Conservation (phyloP, 805 yeast genomes). For the Wickerhamomyces mucosus region DNA sequence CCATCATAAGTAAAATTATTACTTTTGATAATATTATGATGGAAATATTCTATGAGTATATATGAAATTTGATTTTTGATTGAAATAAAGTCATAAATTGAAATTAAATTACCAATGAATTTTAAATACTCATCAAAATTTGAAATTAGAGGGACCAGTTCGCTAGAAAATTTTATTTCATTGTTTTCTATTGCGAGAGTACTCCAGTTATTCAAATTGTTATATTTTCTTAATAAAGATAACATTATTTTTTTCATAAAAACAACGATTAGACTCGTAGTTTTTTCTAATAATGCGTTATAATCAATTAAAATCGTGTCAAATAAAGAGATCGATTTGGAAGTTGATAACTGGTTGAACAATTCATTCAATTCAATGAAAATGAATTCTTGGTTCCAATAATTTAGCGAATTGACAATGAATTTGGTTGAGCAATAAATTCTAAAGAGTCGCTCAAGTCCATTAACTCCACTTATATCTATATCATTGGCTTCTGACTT, state of each 20-base stretch:
- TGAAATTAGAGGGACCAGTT: slow-evolving; percentile 18
- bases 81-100: slow-evolving; percentile 10
- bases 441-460: slow-evolving; percentile 20
- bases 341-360: slow-evolving; percentile 13
- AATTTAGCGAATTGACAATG: slow-evolving; percentile 11
- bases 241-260: slow-evolving; percentile 22
- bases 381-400: slow-evolving; percentile 19
- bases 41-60: slow-evolving; percentile 22
- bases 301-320: slow-evolving; percentile 22
- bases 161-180: slow-evolving; percentile 15
- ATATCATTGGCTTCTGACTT: slow-evolving; percentile 7
- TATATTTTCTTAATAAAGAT: slow-evolving; percentile 23
- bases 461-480: slow-evolving; percentile 17
- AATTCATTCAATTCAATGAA: slow-evolving; percentile 18
- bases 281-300: slow-evolving; percentile 18
- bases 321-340: slow-evolving; percentile 18
- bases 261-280: slow-evolving; percentile 21
- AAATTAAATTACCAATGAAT: slow-evolving; percentile 10
- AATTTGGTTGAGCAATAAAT: slow-evolving; percentile 17
- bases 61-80: slow-evolving; percentile 20
- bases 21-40: slow-evolving; percentile 26
- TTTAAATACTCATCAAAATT: slow-evolving; percentile 15
- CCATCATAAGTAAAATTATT: slow-evolving; percentile 27
- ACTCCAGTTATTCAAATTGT: slow-evolving; percentile 25
- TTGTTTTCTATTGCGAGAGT: slow-evolving; percentile 1